Base-by-base conservation (phyloP, 176 grass and related monocot species). In the sorghum (Sorghum bicolor) region DNA sequence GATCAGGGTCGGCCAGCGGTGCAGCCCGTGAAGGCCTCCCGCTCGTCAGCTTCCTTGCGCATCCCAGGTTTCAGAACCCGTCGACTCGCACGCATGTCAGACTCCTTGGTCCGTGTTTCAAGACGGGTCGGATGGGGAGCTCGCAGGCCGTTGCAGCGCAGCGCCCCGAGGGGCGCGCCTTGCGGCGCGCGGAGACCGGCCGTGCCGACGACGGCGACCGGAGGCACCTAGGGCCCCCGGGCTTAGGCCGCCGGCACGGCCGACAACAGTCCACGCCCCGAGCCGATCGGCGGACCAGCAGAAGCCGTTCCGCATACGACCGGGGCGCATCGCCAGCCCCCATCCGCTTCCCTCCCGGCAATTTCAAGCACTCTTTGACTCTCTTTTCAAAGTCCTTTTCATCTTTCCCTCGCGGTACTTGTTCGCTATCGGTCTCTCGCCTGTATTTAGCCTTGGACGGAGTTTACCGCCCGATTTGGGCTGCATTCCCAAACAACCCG, bases 31-130 rank as follows among this genome's bases (percentile, higher is more conserved):
- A 62, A 1, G 58, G 58, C 58, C 24, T 62, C 58, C 58, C 58
- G 24, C 58, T 62, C 8, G 24, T 62, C 25, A 62, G 58, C 58
- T 62, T 62, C n/a, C n/a, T n/a, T n/a, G n/a, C n/a, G n/a, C n/a
- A n/a, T n/a, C n/a, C n/a, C n/a, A n/a, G n/a, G n/a, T n/a, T n/a
- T n/a, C n/a, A n/a, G n/a, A n/a, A 78, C 86, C 82, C 82, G 57
- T 86, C 50, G 80, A 87, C 90, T 89, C 80, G 69, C 83, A 87
- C 50, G 87, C 91, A 87, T 90, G 84, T 90, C 84, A 82, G 85
- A 93, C 91, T 94, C 89, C 92, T 94, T 91, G 83, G 86, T 94
- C 87, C 81, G 67, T 89, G 84, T 90, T 94, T 94, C 88, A 94
- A 94, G 82, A 94, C 32, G 74, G 91, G 91, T 88, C 82, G 36